Evolutionary conservation across 495 filamentous ascomycete genomes (phyloP).

Genomic region (Geoglossum glabrum): DNA sequence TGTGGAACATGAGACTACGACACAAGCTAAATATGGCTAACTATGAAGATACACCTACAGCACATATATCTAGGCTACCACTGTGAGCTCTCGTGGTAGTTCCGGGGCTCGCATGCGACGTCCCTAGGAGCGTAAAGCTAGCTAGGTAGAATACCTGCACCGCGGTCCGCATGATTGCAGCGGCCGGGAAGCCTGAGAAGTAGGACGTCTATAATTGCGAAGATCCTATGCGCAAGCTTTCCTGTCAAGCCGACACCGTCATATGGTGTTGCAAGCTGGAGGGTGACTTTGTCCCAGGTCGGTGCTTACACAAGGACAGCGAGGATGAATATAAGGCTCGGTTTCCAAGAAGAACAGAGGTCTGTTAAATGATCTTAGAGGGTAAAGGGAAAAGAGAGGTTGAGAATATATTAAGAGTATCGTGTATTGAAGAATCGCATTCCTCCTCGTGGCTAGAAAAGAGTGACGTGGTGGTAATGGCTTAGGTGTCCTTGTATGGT

Average conservation of each 20-base stretch:
- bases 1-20: conserved; percentile 14
- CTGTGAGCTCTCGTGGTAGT: conserved; percentile 17
- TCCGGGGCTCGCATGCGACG: conserved; percentile 17
- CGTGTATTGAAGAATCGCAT: not conserved
- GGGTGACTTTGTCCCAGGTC: not conserved
- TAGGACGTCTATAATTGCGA: not conserved
- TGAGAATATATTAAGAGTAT: no score
- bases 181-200: not conserved
- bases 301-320: no score
- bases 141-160: conserved; percentile 55
- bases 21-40: not conserved
- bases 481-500: not conserved
- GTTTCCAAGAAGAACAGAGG: no score
- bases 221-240: not conserved
- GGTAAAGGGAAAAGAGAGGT: no score
- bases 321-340: no score
- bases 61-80: conserved; percentile 36
- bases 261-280: not conserved
- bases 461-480: not conserved
- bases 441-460: not conserved
- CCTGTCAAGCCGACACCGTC: not conserved
- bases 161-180: conserved; percentile 39
- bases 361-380: no score
- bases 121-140: conserved; percentile 47
- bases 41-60: conserved; percentile 28